phyloP scores from a whole-genome alignment of 768 basidiomycete genomes.

The Infundibulicybe gibba region DNA sequence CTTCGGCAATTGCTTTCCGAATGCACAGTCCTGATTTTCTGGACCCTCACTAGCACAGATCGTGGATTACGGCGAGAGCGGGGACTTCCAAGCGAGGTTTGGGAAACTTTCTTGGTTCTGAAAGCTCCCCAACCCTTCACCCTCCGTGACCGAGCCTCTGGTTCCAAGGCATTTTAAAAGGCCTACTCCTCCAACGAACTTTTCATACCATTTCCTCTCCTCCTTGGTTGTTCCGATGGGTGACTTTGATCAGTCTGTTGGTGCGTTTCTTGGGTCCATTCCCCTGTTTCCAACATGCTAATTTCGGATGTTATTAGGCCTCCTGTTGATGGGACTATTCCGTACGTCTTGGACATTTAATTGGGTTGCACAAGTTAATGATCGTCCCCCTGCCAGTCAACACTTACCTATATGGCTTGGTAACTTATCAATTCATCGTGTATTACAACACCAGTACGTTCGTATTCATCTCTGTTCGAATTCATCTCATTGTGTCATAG shows the following conservation, averaged over 20 bases:
- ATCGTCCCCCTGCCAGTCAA: constrained; percentile 13
- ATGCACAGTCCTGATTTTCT: too few species aligned
- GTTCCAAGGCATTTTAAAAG: too few species aligned
- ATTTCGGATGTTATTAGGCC: constrained; percentile 11
- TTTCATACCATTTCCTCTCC: too few species aligned
- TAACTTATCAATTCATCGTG: constrained; percentile 32
- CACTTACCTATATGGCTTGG: constrained; percentile 29
- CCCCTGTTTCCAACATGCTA: background rate
- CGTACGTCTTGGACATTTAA: constrained; percentile 10
- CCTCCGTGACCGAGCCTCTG: too few species aligned
- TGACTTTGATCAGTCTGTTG: constrained; percentile 23
- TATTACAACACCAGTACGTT: constrained; percentile 24
- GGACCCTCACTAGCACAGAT: too few species aligned
- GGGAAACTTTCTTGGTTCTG: too few species aligned
- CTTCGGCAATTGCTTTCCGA: too few species aligned
- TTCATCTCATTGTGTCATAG: constrained; percentile 9
- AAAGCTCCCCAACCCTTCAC: too few species aligned
- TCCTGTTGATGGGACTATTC: constrained; percentile 20
- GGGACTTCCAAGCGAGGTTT: too few species aligned
- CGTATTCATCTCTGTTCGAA: constrained; percentile 2
- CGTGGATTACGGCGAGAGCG: too few species aligned
- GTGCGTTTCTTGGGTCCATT: constrained; percentile 9
- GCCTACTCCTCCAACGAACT: too few species aligned
- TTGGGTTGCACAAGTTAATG: background rate
- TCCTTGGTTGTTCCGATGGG: constrained; percentile 7